phyloP scores from a whole-genome alignment of 2,329 filamentous ascomycete genomes.

The Monosporascus sp. region DNA sequence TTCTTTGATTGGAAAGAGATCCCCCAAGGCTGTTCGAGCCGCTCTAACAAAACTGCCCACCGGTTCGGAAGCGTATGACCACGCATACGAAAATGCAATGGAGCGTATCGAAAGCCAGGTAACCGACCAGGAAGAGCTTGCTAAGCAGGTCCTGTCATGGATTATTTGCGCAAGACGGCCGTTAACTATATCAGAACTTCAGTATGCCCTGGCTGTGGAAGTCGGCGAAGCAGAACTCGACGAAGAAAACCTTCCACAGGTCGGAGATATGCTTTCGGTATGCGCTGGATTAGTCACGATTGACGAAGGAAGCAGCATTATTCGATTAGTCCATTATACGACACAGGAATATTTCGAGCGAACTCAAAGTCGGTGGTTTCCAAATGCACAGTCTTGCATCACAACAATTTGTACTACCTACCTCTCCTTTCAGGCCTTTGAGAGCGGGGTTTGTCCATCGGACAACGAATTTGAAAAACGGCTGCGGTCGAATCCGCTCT shows the following conservation, averaged over 20 bases:
- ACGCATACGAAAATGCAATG: slow-evolving; percentile 37
- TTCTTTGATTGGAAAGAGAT: slow-evolving; percentile 26
- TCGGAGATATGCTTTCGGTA: slow-evolving; percentile 29
- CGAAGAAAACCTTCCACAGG: slow-evolving; percentile 27
- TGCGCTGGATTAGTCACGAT: slow-evolving; percentile 38
- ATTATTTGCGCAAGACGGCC: slow-evolving; percentile 31
- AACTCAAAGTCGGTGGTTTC: slow-evolving; percentile 25
- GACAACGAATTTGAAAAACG: slow-evolving; percentile 1
- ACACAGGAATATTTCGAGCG: slow-evolving; percentile 36
- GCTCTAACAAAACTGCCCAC: slow-evolving; percentile 26
- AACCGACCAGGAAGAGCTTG: slow-evolving; percentile 26
- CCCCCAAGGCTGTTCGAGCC: slow-evolving; percentile 25
- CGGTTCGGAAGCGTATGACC: slow-evolving; percentile 27
- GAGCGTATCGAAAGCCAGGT: slow-evolving; percentile 35
- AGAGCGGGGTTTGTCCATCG: not conserved
- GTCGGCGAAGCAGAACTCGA: slow-evolving; percentile 22
- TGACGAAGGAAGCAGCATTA: slow-evolving; percentile 31
- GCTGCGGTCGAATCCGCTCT: slow-evolving; percentile 1
- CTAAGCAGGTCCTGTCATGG: slow-evolving; percentile 35
- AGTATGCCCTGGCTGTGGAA: slow-evolving; percentile 37
- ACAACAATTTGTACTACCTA: slow-evolving; percentile 28
- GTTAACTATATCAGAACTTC: slow-evolving; percentile 31
- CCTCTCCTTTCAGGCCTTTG: slow-evolving; percentile 23
- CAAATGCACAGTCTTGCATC: slow-evolving; percentile 22
- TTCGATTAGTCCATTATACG: slow-evolving; percentile 41